phyloP scores from a whole-genome alignment of 371 early-diverging fungal genomes.

The Fennellomyces sp. region DNA sequence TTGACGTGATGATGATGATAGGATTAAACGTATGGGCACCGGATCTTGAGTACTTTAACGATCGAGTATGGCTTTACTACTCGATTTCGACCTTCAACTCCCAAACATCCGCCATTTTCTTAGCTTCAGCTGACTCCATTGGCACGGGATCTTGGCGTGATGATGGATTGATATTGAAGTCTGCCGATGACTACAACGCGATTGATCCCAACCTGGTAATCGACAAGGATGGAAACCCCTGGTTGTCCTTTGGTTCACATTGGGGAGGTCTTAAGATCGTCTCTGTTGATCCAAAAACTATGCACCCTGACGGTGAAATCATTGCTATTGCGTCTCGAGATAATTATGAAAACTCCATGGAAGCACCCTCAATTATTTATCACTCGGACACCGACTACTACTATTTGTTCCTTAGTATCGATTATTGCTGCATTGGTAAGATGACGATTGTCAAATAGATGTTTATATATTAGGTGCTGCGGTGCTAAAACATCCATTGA shows the following conservation, averaged over 20 bases:
- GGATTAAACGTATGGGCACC: conserved; percentile 18
- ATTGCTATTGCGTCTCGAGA: conserved; percentile 3
- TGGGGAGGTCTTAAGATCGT: conserved; percentile 17
- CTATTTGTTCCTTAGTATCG: conserved; percentile 15
- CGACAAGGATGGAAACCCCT: conserved; percentile 8
- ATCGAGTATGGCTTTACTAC: conserved; percentile 10
- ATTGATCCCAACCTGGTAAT: conserved; percentile 14
- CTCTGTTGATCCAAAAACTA: conserved; percentile 6
- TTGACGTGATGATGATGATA: no score
- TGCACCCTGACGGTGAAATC: conserved; percentile 8
- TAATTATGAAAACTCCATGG: not conserved
- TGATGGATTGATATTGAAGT: conserved; percentile 11
- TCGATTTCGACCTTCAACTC: conserved; percentile 11
- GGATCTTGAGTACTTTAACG: conserved; percentile 8
- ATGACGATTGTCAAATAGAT: no score
- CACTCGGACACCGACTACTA: conserved; percentile 11
- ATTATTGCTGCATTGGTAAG: conserved; percentile 6
- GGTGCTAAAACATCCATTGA: not conserved
- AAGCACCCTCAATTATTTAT: conserved; percentile 15
- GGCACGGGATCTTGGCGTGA: conserved; percentile 14
- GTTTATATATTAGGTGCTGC: not conserved
- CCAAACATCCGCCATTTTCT: conserved; percentile 2
- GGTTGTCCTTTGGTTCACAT: conserved; percentile 15
- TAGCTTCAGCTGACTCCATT: conserved; percentile 8
- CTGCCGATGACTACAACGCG: conserved; percentile 9